phyloP scores from a whole-genome alignment of 441 rosid species.

The Euphorbia schlechtendalii region DNA sequence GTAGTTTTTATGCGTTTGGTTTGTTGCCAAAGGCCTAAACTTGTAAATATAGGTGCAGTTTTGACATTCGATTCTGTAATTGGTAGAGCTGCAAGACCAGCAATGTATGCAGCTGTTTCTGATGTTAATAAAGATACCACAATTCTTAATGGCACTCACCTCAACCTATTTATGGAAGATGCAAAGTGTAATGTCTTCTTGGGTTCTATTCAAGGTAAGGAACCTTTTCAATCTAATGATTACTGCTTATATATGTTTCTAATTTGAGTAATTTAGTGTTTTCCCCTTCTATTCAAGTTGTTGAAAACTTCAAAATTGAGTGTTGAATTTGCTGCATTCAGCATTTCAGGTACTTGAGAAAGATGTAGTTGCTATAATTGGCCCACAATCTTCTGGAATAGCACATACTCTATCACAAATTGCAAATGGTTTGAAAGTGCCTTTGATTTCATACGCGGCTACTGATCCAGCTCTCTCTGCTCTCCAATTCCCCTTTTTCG shows the following conservation, averaged over 20 bases:
- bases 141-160: constrained; percentile 48
- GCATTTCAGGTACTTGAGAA: constrained; percentile 58
- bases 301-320: not conserved
- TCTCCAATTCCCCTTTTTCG: constrained; percentile 67
- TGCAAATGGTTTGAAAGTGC: constrained; percentile 64
- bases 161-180: constrained; percentile 41
- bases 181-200: constrained; percentile 56
- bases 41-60: constrained; percentile 62
- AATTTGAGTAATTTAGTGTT: too few species aligned
- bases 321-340: constrained; percentile 18
- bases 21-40: constrained; percentile 40
- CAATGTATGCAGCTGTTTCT: constrained; percentile 55
- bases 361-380: constrained; percentile 64
- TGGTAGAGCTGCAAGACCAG: constrained; percentile 72
- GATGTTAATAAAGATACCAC: constrained; percentile 54
- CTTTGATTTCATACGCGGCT: constrained; percentile 75
- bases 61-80: constrained; percentile 63
- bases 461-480: constrained; percentile 91
- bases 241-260: constrained; percentile 7
- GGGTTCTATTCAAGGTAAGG: constrained; percentile 70
- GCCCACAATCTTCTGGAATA: constrained; percentile 72
- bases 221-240: too few species aligned
- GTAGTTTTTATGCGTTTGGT: constrained; percentile 32
- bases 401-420: constrained; percentile 63
- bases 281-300: too few species aligned